These are phyloP conservation scores for Typha latifolia DNA, from an alignment of 176 grass and related monocot genomes.

Conservation along the genomic window DNA sequence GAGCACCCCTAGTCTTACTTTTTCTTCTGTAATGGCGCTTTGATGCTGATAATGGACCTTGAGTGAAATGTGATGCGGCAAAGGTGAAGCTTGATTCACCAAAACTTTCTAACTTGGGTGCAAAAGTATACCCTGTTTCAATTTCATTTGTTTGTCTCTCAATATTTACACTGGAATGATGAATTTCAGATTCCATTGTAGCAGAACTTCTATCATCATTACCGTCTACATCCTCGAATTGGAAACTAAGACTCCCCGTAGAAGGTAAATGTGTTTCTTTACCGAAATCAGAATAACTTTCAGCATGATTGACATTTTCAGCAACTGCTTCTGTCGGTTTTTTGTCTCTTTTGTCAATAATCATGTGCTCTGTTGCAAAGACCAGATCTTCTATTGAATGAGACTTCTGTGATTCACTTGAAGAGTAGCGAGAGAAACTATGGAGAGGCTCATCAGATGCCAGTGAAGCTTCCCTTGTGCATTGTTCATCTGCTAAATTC, in stretches of 20 bases:
- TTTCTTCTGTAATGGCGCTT: slow-evolving; percentile 63
- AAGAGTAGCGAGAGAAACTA: slow-evolving; percentile 12
- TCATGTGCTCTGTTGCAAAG: slow-evolving; percentile 44
- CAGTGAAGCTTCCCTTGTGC: slow-evolving; percentile 27
- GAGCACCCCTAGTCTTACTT: slow-evolving; percentile 36
- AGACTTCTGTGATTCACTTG: slow-evolving; percentile 18
- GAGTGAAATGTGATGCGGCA: slow-evolving; percentile 28
- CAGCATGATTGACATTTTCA: slow-evolving; percentile 20
- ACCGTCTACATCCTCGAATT: slow-evolving; percentile 16
- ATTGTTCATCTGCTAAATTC: slow-evolving; percentile 26
- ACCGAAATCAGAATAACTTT: slow-evolving; percentile 27
- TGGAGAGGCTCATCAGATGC: slow-evolving; percentile 26
- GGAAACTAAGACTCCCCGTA: slow-evolving; percentile 23
- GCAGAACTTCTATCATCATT: slow-evolving; percentile 15
- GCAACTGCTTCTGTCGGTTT: slow-evolving; percentile 20
- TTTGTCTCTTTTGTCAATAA: slow-evolving; percentile 31
- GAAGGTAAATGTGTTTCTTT: slow-evolving; percentile 19
- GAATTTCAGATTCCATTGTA: slow-evolving; percentile 23
- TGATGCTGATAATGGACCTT: slow-evolving; percentile 23
- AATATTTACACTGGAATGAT: slow-evolving; percentile 5
- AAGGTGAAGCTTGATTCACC: slow-evolving; percentile 34
- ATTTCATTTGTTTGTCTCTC: slow-evolving; percentile 15
- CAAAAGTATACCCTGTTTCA: slow-evolving; percentile 22
- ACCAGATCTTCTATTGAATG: slow-evolving; percentile 39
- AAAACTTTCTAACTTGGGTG: slow-evolving; percentile 16